Evolutionary conservation across 305 asterid genomes (phyloP), one percentile per base, ranked within the genome.

Genomic region (Fraxinus greggii): DNA sequence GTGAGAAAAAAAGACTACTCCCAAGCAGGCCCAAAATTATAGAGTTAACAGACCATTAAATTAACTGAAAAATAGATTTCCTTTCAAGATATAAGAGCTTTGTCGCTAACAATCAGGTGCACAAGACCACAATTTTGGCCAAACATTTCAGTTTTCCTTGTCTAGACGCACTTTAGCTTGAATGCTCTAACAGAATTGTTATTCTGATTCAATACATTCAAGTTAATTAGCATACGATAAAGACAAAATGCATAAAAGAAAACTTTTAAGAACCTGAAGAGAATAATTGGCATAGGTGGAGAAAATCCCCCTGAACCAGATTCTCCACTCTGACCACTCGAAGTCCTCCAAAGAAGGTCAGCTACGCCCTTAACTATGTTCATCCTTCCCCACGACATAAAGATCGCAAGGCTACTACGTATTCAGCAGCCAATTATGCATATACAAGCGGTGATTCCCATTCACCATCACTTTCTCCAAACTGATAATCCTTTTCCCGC

Each of bases 321-420:
- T 69, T 93, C 98, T 63, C 89, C 93, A 89, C 86, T 91, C 76
- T 90, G 95, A 82, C 89, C 92, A 88, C 88, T 83, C 12, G 99
- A 92, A 72, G 90, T 83, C 92, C 95, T 89, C 88, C 98, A 90
- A 80, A 95, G 88, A 88, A 95, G 96, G 83, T 92, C 97, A 24
- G 98, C 97, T 10, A 95, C 98, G 79, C 99, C 99, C 90, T 88
- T 94, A 19, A 95, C 99, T 42, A 94, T 89, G 83, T 95, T 94
- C 99, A 95, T 94, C 83, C 86, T 91, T 85, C 90, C 89, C 84
- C 82, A 79, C 79, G 86, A 79, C 83, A 35, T 75, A 51, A 75
- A 80, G 59, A 69, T 84, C 45, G 84, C 77, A 59, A 79, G 80
- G 72, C 88, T 72, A 65, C 80, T 78, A 86, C 75, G 83, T 67